Evolutionary conservation across 1,284 basidiomycete species (phyloP).

Genomic region (Pascua sp.): DNA sequence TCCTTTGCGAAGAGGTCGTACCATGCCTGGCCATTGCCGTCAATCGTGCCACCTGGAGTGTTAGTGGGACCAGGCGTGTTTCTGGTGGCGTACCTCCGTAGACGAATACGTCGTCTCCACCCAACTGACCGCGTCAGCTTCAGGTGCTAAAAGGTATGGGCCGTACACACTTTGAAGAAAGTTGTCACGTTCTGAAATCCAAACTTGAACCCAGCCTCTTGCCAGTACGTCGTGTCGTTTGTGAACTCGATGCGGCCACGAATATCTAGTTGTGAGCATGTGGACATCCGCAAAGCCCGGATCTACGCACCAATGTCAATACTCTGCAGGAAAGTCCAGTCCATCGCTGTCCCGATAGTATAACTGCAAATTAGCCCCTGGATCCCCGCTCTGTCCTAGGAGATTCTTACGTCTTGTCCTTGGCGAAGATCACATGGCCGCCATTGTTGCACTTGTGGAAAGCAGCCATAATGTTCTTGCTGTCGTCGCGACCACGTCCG

Average conservation of each 20-base stretch:
- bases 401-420: neutral
- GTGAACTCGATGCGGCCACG: slow-evolving; percentile 6
- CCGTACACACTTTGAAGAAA: neutral
- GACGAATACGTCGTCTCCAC: slow-evolving; percentile 57
- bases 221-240: slow-evolving; percentile 6
- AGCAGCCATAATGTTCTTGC: neutral
- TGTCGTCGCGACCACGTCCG: neutral
- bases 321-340: slow-evolving; percentile 2
- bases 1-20: slow-evolving; percentile 54
- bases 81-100: slow-evolving; percentile 40
- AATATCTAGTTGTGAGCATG: neutral
- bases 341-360: slow-evolving; percentile 2
- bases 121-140: neutral
- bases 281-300: neutral
- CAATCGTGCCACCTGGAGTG: slow-evolving; percentile 19
- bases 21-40: slow-evolving; percentile 52
- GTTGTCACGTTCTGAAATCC: slow-evolving; percentile 5
- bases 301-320: neutral
- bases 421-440: neutral
- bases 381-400: too few species aligned
- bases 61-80: neutral
- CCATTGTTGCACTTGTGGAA: slow-evolving; percentile 1
- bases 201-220: neutral
- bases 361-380: neutral
- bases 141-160: too few species aligned